Conservation (phyloP, 345 rosid genomes). For the Erysimum cheiranthoides region DNA sequence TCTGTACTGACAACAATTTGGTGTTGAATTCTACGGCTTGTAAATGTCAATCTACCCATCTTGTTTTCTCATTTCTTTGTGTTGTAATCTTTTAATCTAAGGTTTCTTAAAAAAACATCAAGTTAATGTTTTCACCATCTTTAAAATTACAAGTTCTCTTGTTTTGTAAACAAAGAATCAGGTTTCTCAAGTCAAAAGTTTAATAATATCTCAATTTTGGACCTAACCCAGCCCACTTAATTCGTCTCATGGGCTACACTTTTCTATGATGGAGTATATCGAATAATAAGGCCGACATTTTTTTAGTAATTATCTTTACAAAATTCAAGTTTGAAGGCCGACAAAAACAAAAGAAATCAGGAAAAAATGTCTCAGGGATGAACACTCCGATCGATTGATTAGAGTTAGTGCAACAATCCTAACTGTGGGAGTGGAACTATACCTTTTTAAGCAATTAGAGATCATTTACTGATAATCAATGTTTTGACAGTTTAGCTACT, state of each 20-base stretch:
- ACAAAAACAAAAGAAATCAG: not conserved
- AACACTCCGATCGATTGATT: not conserved
- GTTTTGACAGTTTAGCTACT: not conserved
- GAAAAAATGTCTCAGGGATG: slow-evolving; percentile 2
- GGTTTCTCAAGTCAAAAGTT: not conserved
- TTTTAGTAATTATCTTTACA: not conserved
- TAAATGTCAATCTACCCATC: slow-evolving; percentile 40
- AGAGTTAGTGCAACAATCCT: not conserved
- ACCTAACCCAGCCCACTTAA: not conserved
- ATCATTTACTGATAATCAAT: not conserved
- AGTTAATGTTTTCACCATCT: not conserved
- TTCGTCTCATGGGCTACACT: not conserved
- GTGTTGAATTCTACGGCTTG: slow-evolving; percentile 44
- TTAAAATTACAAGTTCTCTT: not conserved
- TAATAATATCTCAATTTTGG: not conserved
- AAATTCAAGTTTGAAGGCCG: not conserved
- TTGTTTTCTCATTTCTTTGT: not conserved
- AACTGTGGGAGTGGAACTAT: slow-evolving; percentile 14
- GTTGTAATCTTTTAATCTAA: not conserved
- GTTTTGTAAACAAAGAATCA: slow-evolving; percentile 11
- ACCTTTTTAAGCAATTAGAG: not conserved
- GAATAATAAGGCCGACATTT: not conserved
- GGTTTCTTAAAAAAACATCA: not conserved
- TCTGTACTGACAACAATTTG: slow-evolving; percentile 41
- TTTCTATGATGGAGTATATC: no score